A percentile compares a stretch with the other conserved stretches of the same genome.
Conservation (phyloP, 2,329 filamentous ascomycete species). For the Aspergillus calidoustus region DNA sequence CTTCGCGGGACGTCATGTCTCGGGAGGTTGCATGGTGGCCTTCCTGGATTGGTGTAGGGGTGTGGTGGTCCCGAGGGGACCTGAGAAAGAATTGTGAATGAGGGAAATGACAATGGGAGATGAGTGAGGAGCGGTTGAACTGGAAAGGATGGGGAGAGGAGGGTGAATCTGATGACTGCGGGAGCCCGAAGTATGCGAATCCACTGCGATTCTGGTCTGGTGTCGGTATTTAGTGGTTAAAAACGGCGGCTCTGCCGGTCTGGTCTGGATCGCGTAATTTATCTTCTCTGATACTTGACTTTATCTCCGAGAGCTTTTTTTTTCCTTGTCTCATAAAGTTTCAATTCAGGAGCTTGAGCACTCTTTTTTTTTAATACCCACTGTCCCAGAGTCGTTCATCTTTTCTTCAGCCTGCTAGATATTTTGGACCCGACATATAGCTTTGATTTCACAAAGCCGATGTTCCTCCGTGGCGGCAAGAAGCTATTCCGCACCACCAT, state of each 20-base stretch:
- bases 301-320: not conserved
- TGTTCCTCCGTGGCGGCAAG: conserved; percentile 36
- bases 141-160: not conserved
- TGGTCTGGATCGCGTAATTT: conserved; percentile 4
- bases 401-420: not conserved
- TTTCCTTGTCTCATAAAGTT: not conserved
- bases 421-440: not conserved
- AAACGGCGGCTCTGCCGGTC: not conserved
- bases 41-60: conserved; percentile 4
- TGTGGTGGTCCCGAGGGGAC: not conserved
- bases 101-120: conserved; percentile 5
- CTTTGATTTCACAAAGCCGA: conserved; percentile 25
- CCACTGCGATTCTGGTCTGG: not conserved
- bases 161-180: conserved; percentile 11
- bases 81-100: conserved; percentile 1
- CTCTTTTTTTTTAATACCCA: not conserved
- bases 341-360: not conserved
- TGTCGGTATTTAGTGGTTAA: conserved; percentile 11
- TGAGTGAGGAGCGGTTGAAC: conserved; percentile 6
- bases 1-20: conserved; percentile 51
- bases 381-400: not conserved
- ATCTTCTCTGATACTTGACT: not conserved
- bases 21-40: conserved; percentile 40
- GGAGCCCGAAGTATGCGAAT: not conserved
- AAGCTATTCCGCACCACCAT: conserved; percentile 42